Conservation (phyloP, 169 alveolate genomes). For the Perkinsus olseni region DNA sequence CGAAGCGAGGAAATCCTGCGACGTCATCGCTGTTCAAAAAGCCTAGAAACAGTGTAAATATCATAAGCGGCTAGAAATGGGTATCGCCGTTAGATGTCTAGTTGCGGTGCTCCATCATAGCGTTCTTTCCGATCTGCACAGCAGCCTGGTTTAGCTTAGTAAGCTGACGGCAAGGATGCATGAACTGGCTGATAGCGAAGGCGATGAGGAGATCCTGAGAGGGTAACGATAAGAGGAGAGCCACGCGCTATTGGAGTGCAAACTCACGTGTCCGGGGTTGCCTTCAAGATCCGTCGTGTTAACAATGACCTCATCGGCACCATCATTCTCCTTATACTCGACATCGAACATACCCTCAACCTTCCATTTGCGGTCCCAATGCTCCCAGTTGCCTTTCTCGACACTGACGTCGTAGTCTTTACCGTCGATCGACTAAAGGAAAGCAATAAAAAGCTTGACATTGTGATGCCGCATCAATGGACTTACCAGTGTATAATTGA, state of each 20-base stretch:
- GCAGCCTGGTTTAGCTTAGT: neutral
- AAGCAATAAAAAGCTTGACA: neutral
- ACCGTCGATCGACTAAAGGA: neutral
- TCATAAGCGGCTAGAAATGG: neutral
- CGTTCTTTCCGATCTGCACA: neutral
- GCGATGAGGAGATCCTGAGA: slow-evolving; percentile 3
- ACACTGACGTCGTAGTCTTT: neutral
- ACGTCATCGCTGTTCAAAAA: neutral
- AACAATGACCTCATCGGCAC: neutral
- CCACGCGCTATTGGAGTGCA: neutral
- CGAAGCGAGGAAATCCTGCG: neutral
- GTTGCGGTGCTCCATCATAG: neutral
- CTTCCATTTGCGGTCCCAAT: neutral
- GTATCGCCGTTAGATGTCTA: neutral
- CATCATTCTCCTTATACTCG: neutral
- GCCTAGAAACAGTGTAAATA: neutral
- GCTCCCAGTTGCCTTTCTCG: neutral
- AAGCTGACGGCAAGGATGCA: neutral
- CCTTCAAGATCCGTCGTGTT: neutral
- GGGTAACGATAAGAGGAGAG: neutral
- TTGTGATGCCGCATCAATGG: neutral
- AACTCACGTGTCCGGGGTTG: neutral
- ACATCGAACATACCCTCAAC: neutral
- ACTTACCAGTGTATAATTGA: neutral
- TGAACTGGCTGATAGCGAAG: neutral